These are phyloP conservation scores for Ampelomyces quisqualis DNA, from an alignment of 2,329 filamentous ascomycete genomes.

Conservation along the genomic window DNA sequence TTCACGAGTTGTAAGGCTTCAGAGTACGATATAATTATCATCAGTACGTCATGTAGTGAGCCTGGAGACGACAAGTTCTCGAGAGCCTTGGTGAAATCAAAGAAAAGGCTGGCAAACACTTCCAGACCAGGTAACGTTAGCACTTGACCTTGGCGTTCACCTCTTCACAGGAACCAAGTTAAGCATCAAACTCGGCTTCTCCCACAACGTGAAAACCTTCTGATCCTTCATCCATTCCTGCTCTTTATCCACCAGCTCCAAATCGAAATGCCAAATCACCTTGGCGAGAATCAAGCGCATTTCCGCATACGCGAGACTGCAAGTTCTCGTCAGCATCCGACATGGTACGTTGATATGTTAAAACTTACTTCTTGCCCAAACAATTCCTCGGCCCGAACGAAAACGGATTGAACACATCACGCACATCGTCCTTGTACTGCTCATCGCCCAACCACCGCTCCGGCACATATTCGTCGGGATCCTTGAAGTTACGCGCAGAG, in stretches of 20 bases:
- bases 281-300: constrained; percentile 32
- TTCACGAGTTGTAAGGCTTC: too few species aligned
- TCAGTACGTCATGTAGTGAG: too few species aligned
- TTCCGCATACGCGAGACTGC: constrained; percentile 27
- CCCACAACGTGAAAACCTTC: constrained; percentile 37
- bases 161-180: constrained; percentile 23
- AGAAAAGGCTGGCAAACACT: too few species aligned
- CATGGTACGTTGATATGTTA: neutral
- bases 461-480: constrained; percentile 29
- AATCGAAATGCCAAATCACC: constrained; percentile 27
- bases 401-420: constrained; percentile 32
- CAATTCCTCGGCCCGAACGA: constrained; percentile 33
- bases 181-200: constrained; percentile 34
- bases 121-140: too few species aligned
- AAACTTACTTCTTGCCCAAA: constrained; percentile 38
- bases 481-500: constrained; percentile 27
- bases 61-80: too few species aligned
- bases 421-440: constrained; percentile 37
- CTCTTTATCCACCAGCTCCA: constrained; percentile 21
- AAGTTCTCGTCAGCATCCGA: constrained; percentile 3
- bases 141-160: too few species aligned
- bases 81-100: too few species aligned
- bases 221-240: constrained; percentile 45
- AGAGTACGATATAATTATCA: too few species aligned
- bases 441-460: constrained; percentile 44